Conservation (phyloP, 1,284 basidiomycete genomes). For the Ustilago cynodontis region DNA sequence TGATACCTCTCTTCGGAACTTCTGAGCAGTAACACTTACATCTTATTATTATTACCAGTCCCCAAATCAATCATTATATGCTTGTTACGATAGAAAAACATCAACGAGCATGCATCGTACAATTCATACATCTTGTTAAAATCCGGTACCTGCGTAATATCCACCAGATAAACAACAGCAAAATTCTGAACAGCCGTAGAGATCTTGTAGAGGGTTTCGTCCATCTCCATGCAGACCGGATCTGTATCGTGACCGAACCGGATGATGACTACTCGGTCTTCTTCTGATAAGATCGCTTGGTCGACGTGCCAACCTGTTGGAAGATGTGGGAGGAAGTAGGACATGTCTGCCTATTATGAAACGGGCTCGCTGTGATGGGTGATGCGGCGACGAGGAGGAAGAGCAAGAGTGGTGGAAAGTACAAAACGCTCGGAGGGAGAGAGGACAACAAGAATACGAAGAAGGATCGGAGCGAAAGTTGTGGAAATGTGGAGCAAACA, state of each 20-base stretch:
- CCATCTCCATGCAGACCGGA: conserved; percentile 97
- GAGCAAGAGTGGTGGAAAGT: neutral
- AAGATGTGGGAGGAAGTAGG: conserved; percentile 85
- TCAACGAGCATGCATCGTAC: conserved; percentile 57
- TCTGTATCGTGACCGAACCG: conserved; percentile 93
- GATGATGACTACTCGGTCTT: conserved; percentile 93
- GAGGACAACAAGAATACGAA: neutral
- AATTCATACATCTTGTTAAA: conserved; percentile 85
- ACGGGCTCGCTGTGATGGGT: neutral
- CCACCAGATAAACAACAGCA: conserved; percentile 93
- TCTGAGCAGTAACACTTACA: conserved; percentile 70
- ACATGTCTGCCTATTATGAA: conserved; percentile 60
- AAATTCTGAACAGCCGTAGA: conserved; percentile 98
- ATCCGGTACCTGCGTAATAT: conserved; percentile 97
- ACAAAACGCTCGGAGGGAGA: neutral
- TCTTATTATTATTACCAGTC: conserved; percentile 99
- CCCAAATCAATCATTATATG: conserved; percentile 99
- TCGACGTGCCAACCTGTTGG: conserved; percentile 75
- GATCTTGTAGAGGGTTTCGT: conserved; percentile 92
- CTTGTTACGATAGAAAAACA: conserved; percentile 79
- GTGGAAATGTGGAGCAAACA: conserved; percentile 26
- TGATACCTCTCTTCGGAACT: neutral
- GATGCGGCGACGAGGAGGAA: neutral
- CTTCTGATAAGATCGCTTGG: conserved; percentile 94
- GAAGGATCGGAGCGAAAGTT: conserved; percentile 7